Percentiles rank a stretch among this genome's conserved stretches.
phyloP scores from a whole-genome alignment of 805 yeast genomes.

The Blastobotrys mokoenaii region DNA sequence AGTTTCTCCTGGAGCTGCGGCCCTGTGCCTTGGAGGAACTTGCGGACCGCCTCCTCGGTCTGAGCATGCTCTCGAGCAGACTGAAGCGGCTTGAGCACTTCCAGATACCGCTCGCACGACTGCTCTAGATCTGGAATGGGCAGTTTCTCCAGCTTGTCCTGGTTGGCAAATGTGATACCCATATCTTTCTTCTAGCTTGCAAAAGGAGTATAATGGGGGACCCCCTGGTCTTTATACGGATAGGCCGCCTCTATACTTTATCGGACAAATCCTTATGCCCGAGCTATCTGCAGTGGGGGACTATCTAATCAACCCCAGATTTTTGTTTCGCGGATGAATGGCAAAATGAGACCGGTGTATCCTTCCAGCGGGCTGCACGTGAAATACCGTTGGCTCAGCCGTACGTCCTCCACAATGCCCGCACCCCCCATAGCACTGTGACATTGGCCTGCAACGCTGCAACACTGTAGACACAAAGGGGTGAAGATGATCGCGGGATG shows the following conservation, averaged over 20 bases:
- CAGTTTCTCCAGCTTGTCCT: constrained; percentile 49
- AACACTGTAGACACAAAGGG: too few relatives aligned
- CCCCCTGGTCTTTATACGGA: neutral
- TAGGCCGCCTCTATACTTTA: neutral
- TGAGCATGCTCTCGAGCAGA: constrained; percentile 58
- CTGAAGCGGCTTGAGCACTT: constrained; percentile 70
- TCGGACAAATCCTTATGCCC: neutral
- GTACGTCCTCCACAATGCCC: too few relatives aligned
- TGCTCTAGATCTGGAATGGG: constrained; percentile 74
- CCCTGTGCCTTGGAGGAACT: constrained; percentile 47
- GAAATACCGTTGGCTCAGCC: too few relatives aligned
- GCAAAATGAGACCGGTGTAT: too few relatives aligned
- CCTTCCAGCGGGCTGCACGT: too few relatives aligned
- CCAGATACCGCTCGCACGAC: constrained; percentile 59
- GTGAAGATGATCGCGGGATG: too few relatives aligned
- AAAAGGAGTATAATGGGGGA: neutral
- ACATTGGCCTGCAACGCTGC: too few relatives aligned
- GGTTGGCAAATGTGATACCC: constrained; percentile 48
- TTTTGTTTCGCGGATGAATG: too few relatives aligned
- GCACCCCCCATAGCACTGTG: too few relatives aligned
- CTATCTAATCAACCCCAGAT: neutral
- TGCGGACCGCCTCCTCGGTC: constrained; percentile 50
- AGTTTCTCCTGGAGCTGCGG: constrained; percentile 56
- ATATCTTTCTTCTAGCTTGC: neutral
- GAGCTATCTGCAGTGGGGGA: neutral